Conservation (phyloP, 306 rosid species). For the Vachellia collinsii region DNA sequence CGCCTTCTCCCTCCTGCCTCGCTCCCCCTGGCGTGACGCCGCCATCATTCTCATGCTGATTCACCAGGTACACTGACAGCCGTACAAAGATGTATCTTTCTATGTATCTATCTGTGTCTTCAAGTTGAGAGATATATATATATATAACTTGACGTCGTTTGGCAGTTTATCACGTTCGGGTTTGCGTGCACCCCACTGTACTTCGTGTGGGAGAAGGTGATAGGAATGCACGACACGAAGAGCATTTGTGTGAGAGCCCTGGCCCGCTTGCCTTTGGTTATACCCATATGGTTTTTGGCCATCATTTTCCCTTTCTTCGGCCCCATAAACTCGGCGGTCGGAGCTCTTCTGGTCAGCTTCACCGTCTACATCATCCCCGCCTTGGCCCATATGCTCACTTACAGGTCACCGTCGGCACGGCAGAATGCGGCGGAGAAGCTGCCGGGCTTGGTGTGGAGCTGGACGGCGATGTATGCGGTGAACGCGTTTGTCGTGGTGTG, state of each 20-base stretch:
- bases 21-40: slow-evolving; percentile 69
- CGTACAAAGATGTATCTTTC: too few species aligned
- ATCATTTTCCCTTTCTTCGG: slow-evolving; percentile 89
- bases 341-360: slow-evolving; percentile 89
- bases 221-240: slow-evolving; percentile 87
- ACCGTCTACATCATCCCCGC: slow-evolving; percentile 90
- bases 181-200: slow-evolving; percentile 90
- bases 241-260: slow-evolving; percentile 78
- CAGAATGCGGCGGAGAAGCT: slow-evolving; percentile 83
- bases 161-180: slow-evolving; percentile 84
- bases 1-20: slow-evolving; percentile 82
- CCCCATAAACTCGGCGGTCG: slow-evolving; percentile 90
- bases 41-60: slow-evolving; percentile 79
- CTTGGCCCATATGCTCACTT: slow-evolving; percentile 81
- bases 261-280: slow-evolving; percentile 80
- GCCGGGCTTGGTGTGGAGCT: slow-evolving; percentile 67
- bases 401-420: slow-evolving; percentile 69
- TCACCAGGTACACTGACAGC: slow-evolving; percentile 61
- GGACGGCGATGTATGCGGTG: slow-evolving; percentile 66
- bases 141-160: not conserved
- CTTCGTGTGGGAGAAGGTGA: slow-evolving; percentile 91
- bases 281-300: slow-evolving; percentile 89
- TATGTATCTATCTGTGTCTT: too few species aligned
- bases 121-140: too few species aligned
- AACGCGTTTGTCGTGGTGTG: slow-evolving; percentile 72